These are phyloP conservation scores for Lepidium didymum DNA, from an alignment of 345 rosid genomes.

Conservation along the genomic window DNA sequence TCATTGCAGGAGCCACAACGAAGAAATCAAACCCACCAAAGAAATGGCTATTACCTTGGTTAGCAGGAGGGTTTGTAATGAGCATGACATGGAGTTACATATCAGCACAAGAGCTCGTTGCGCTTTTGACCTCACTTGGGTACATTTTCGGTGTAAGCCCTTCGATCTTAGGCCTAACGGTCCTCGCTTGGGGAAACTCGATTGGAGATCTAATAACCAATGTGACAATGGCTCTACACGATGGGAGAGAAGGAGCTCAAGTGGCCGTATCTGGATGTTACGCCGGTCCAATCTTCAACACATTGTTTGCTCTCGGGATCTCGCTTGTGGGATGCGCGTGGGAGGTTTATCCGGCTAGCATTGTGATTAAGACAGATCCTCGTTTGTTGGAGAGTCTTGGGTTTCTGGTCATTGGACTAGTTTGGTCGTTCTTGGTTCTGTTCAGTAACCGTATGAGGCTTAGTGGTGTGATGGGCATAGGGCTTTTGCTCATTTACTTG, in stretches of 20 bases:
- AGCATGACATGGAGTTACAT: conserved; percentile 87
- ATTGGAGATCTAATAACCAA: conserved; percentile 84
- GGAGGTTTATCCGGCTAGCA: conserved; percentile 46
- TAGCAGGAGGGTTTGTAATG: conserved; percentile 76
- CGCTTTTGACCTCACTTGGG: conserved; percentile 62
- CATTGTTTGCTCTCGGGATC: conserved; percentile 66
- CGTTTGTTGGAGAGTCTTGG: conserved; percentile 64
- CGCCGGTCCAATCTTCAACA: conserved; percentile 90
- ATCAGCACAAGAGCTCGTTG: conserved; percentile 71
- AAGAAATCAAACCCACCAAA: conserved; percentile 56
- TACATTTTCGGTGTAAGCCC: conserved; percentile 63
- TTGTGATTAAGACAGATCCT: conserved; percentile 50
- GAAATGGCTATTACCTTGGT: conserved; percentile 59
- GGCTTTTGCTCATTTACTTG: conserved; percentile 65
- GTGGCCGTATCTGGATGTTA: conserved; percentile 91
- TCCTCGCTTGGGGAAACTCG: conserved; percentile 96
- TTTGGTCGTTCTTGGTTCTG: conserved; percentile 78
- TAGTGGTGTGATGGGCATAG: conserved; percentile 57
- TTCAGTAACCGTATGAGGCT: conserved; percentile 65
- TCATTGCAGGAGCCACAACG: conserved; percentile 51
- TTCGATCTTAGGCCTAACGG: conserved; percentile 75
- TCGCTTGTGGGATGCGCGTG: conserved; percentile 63
- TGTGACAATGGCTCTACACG: conserved; percentile 67
- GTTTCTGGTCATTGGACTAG: conserved; percentile 58
- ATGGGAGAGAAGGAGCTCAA: conserved; percentile 73